phyloP scores from a whole-genome alignment of 106 monocot species.

The Cymbidium sinense region DNA sequence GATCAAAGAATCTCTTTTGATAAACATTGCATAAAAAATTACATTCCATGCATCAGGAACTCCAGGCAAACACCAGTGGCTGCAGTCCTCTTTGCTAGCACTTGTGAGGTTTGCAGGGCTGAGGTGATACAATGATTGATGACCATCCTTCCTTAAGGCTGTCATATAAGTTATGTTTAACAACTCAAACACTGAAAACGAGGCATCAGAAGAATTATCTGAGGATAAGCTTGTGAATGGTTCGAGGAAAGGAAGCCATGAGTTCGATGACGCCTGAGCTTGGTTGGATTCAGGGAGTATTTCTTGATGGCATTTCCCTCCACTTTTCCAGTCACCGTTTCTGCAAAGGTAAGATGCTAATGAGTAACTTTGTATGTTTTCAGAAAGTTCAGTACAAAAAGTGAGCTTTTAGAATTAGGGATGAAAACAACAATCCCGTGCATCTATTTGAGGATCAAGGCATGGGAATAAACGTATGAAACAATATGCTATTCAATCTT shows the following conservation, averaged over 20 bases:
- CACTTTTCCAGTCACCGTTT: neutral
- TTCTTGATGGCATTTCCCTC: neutral
- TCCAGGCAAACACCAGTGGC: conserved; percentile 3
- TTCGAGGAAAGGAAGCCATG: conserved; percentile 2
- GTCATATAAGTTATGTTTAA: neutral
- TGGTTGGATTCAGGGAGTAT: neutral
- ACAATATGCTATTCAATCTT: no score
- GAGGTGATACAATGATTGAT: neutral
- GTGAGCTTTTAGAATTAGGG: no score
- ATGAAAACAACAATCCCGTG: neutral
- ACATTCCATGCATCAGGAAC: conserved; percentile 1
- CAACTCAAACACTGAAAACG: neutral
- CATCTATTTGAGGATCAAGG: no score
- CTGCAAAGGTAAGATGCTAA: neutral
- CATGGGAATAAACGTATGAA: no score
- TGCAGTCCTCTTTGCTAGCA: neutral
- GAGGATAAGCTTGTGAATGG: neutral
- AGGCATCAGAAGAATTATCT: neutral
- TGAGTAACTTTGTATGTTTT: neutral
- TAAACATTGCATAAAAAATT: neutral
- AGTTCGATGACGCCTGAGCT: neutral
- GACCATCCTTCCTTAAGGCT: neutral
- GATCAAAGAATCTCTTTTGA: neutral
- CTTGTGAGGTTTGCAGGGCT: neutral
- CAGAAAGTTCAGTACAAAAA: neutral